These are phyloP conservation scores for Rhizopogon vinicolor DNA, from an alignment of 768 basidiomycete species.

Conservation along the genomic window DNA sequence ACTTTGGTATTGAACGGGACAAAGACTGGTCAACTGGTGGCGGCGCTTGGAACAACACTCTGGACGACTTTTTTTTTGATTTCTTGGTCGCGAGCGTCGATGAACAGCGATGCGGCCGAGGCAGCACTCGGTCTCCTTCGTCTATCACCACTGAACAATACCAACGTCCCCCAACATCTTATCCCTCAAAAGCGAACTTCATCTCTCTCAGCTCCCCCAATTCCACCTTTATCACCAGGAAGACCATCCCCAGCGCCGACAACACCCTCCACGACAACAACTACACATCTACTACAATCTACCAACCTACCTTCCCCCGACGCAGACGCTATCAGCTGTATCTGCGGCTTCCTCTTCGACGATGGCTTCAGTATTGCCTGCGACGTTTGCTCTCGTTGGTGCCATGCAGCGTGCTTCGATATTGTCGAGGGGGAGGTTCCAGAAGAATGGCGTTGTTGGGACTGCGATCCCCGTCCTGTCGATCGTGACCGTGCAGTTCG, in stretches of 20 bases:
- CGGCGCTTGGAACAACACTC: background rate
- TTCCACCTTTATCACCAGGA: background rate
- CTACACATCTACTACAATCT: constrained; percentile 4
- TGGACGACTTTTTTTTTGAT: no score
- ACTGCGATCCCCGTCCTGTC: constrained; percentile 43
- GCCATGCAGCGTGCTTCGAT: constrained; percentile 76
- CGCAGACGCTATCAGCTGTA: constrained; percentile 59
- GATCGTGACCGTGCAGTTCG: constrained; percentile 45
- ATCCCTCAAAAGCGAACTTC: constrained; percentile 38
- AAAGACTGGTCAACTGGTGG: background rate
- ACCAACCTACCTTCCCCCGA: constrained; percentile 20
- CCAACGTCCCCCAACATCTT: constrained; percentile 22
- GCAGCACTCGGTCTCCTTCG: constrained; percentile 55
- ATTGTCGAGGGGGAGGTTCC: constrained; percentile 56
- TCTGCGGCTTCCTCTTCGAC: constrained; percentile 70
- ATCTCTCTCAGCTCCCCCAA: constrained; percentile 6
- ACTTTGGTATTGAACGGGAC: background rate
- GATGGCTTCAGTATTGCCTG: constrained; percentile 87
- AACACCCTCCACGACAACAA: constrained; percentile 7
- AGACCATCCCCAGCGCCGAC: constrained; percentile 6
- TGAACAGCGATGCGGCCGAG: constrained; percentile 55
- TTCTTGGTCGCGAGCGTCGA: constrained; percentile 15
- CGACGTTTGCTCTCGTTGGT: constrained; percentile 79
- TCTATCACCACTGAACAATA: constrained; percentile 35
- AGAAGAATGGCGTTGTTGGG: constrained; percentile 76